Conservation (phyloP, 163 green algal genomes). For the Prototheca cutis region DNA sequence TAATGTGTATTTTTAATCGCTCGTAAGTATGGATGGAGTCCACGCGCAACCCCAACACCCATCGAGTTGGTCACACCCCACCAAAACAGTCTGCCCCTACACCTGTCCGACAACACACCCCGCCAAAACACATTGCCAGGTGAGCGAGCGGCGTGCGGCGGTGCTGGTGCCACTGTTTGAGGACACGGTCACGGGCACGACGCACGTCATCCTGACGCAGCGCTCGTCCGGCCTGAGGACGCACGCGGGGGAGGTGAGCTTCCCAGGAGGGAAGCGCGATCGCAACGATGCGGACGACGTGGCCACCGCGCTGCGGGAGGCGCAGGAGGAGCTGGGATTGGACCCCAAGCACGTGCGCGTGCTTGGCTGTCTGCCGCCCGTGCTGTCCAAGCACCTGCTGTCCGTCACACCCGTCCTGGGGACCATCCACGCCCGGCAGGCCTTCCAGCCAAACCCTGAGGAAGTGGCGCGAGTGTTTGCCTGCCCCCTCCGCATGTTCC, state of each 20-base stretch:
- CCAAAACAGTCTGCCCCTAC: no score
- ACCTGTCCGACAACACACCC: neutral
- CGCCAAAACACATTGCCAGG: neutral
- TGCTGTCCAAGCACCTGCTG: slow-evolving; percentile 47
- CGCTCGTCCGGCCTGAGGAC: slow-evolving; percentile 16
- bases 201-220: slow-evolving; percentile 35
- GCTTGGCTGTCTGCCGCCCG: slow-evolving; percentile 34
- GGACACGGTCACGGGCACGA: slow-evolving; percentile 9
- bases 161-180: slow-evolving; percentile 43
- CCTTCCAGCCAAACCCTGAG: slow-evolving; percentile 28
- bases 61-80: no score
- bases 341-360: slow-evolving; percentile 28
- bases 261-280: slow-evolving; percentile 53
- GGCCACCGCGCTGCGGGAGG: slow-evolving; percentile 45
- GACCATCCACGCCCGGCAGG: slow-evolving; percentile 12
- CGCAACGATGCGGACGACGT: slow-evolving; percentile 35
- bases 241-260: slow-evolving; percentile 44
- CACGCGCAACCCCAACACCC: no score
- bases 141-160: slow-evolving; percentile 14
- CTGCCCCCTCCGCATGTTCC: slow-evolving; percentile 41
- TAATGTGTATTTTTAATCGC: no score
- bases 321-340: slow-evolving; percentile 49
- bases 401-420: slow-evolving; percentile 46
- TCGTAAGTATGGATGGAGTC: no score
- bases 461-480: slow-evolving; percentile 50